Percentiles rank a stretch among this genome's conserved stretches.
Conservation (phyloP, 2,329 filamentous ascomycete genomes). For the Colletotrichum lupini region DNA sequence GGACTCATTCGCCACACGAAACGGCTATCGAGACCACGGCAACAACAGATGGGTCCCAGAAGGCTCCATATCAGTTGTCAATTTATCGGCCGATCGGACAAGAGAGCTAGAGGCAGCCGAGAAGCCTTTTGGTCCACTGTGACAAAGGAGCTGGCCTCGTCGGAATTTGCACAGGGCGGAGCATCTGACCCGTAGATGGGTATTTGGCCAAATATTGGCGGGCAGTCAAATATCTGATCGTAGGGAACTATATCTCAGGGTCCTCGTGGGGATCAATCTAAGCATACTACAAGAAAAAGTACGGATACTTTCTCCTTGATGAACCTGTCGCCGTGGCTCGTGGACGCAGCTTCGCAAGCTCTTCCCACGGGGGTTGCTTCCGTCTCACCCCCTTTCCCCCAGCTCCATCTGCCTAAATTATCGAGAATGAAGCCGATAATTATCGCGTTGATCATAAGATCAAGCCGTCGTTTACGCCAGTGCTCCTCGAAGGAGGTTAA, state of each 20-base stretch:
- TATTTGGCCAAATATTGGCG: background rate
- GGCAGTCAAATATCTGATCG: background rate
- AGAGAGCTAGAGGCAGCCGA: background rate
- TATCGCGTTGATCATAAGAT: background rate
- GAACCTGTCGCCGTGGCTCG: background rate
- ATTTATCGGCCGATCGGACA: background rate
- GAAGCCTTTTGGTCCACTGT: background rate
- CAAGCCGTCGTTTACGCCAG: background rate
- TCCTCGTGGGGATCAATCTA: background rate
- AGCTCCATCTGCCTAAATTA: background rate
- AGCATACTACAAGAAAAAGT: background rate
- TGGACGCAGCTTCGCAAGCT: background rate
- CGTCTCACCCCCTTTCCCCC: too few species aligned
- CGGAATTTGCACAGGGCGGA: background rate
- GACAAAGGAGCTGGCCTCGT: background rate
- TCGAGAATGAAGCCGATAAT: background rate
- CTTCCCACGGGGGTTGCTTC: background rate
- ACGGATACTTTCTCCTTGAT: background rate
- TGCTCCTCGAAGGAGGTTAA: background rate
- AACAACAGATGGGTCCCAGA: background rate
- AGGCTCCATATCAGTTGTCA: background rate
- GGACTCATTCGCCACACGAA: background rate
- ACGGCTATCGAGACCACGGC: background rate
- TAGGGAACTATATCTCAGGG: background rate
- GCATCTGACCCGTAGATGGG: too few species aligned